Evolutionary conservation across 441 rosid genomes (phyloP).

Genomic region (Erysimum cheiri): DNA sequence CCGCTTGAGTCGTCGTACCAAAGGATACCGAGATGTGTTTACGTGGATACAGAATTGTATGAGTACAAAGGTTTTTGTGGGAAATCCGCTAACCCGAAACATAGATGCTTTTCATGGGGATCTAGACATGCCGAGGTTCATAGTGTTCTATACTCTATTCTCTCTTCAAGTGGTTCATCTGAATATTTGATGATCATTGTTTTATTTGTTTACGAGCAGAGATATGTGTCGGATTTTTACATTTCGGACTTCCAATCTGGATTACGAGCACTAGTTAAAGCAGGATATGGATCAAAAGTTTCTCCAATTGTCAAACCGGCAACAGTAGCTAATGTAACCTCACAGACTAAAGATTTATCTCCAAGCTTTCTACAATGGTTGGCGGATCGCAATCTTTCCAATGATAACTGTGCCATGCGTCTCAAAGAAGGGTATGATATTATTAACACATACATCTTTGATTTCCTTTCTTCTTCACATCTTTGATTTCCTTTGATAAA

Average conservation of each 20-base stretch:
- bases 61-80: conserved; percentile 81
- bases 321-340: conserved; percentile 68
- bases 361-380: conserved; percentile 82
- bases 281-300: conserved; percentile 90
- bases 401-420: conserved; percentile 68
- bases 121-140: conserved; percentile 78
- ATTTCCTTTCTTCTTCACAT: no score
- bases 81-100: conserved; percentile 68
- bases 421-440: conserved; percentile 86
- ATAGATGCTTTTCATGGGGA: conserved; percentile 88
- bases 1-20: conserved; percentile 90
- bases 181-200: neutral
- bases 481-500: neutral
- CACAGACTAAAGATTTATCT: conserved; percentile 62
- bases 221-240: conserved; percentile 87
- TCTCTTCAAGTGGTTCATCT: neutral
- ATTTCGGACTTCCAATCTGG: conserved; percentile 93
- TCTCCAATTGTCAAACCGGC: conserved; percentile 74
- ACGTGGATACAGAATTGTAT: conserved; percentile 76
- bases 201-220: conserved; percentile 51
- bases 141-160: neutral
- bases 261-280: conserved; percentile 85
- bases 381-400: conserved; percentile 69
- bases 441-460: neutral
- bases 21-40: conserved; percentile 77